Evolutionary conservation across 768 basidiomycete species (phyloP), one percentile per base, ranked within the genome.

Genomic region (Amanita rimosa): DNA sequence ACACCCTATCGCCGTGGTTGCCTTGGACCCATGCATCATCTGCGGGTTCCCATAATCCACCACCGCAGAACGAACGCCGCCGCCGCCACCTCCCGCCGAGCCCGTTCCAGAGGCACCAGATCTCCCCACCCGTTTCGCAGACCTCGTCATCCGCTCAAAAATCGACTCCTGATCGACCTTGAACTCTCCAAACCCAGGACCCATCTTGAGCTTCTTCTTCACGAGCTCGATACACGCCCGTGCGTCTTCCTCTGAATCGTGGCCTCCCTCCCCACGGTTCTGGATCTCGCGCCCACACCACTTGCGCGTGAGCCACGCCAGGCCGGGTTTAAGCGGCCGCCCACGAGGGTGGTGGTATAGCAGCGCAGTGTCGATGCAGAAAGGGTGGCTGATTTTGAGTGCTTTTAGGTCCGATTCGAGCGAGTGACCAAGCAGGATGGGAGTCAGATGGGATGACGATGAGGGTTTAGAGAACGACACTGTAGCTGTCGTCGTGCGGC

Each of bases 291-390:
- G 76, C 9, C 77, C 78, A 49, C 90, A 83, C 91, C 92, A 97
- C 60, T 90, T 91, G 60, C 88, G 87, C 39, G 90, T 89, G 39
- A 99, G 78, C 92, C 92, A 97, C n/a, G 93, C 93, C 6, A 99
- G 75, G 1, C 89, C 91, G 0, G 95, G 91, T 66, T 97, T 98
- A 53, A 91, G 78, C 0, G 95, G 93, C 35, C 90, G 78, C 1
- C 95, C 93, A 16, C 91, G 83, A 0, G 95, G 91, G 65, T 99
- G 95, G 60, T 93, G 86, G 66, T 83, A 99, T 8, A 85, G 62
- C 4, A 99, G 60, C 0, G 92, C 87, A 1, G 95, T 97, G 60
- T 99, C 95, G 58, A 97, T 87, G 59, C 91, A 91, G 44, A 76
- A 68, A 0, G 92, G 81, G 58, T 97, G 93, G 54, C 81, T 78